Base-by-base conservation (phyloP, 257 asterid genomes). In the Thymus mandschuricus region DNA sequence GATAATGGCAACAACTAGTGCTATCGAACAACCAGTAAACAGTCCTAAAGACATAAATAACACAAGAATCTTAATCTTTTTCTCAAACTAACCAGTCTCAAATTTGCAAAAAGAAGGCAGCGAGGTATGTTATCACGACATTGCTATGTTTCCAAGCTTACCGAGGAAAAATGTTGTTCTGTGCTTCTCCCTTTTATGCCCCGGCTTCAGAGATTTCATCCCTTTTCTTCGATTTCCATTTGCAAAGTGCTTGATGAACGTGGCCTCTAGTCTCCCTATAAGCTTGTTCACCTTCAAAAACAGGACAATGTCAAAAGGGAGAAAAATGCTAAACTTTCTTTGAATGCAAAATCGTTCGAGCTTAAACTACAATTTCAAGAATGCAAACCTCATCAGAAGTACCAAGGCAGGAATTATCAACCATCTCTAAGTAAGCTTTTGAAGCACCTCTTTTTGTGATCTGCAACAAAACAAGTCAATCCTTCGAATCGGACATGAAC, bases 381-480 rank as follows among this genome's bases (percentile, higher is more conserved):
- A 29, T 43, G 75, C 82, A 38, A 75, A 92, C 98, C 97, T 90
- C 97, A 72, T 88, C 95, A 11, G 88, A 90, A 75, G 83, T 83
- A 52, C 98, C 88, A 11, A 88, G 88, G 52, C 69, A 81, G 3
- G 98, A 92, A 21, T 75, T 86, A 44, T 92, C 97, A 48, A 89
- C 86, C 97, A 86, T 90, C 29, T 88, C 84, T 57, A 90, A 50
- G 77, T 88, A 92, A 33, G 91, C 66, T 70, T 82, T 88, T 15
- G 98, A 88, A 80, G 95, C 98, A 75, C 80, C 81, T 79, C 96
- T 88, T 51, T 95, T 85, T 11, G 98, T 82, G 34, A 89, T 74
- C 97, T 89, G 83, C 75, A 73, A 10, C 30, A 34, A 8, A 41
- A 73, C 33, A 60, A 60, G 38, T 31, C 46, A 5, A 58, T n/a